These are phyloP conservation scores for Fusarium tanahbumbuense DNA, from an alignment of 2,329 filamentous ascomycete genomes.

Conservation along the genomic window DNA sequence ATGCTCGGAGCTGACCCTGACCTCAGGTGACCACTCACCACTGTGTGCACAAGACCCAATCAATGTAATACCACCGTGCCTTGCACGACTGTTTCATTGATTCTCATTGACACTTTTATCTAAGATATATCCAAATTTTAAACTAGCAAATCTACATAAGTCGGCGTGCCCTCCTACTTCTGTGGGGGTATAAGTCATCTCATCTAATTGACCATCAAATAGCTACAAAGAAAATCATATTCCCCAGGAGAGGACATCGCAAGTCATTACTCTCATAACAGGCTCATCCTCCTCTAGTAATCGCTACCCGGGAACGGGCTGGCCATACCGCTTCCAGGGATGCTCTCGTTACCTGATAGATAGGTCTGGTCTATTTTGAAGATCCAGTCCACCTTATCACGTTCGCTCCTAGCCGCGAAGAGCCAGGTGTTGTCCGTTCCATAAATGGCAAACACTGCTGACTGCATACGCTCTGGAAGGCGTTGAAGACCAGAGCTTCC, in stretches of 20 bases:
- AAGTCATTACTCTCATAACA: slow-evolving; percentile 45
- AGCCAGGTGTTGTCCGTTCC: slow-evolving; percentile 95
- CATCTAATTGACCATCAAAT: slow-evolving; percentile 47
- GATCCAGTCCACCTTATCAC: slow-evolving; percentile 97
- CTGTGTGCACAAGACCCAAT: not conserved
- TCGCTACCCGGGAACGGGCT: slow-evolving; percentile 52
- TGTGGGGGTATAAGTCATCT: slow-evolving; percentile 48
- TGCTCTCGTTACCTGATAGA: slow-evolving; percentile 60
- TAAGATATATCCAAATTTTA: slow-evolving; percentile 42
- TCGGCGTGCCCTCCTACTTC: slow-evolving; percentile 43
- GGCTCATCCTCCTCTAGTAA: slow-evolving; percentile 37
- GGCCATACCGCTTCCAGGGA: slow-evolving; percentile 52
- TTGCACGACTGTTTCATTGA: slow-evolving; percentile 3
- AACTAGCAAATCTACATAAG: slow-evolving; percentile 38
- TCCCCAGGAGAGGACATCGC: slow-evolving; percentile 44
- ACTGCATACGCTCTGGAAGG: slow-evolving; percentile 69
- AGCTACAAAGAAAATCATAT: slow-evolving; percentile 46
- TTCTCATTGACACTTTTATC: slow-evolving; percentile 26
- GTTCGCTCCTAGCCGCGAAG: slow-evolving; percentile 88
- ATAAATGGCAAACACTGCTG: slow-evolving; percentile 92
- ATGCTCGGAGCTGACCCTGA: not conserved
- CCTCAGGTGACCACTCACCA: not conserved
- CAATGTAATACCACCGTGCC: not conserved
- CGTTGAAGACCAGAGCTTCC: slow-evolving; percentile 59
- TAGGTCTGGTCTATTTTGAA: slow-evolving; percentile 89